A percentile compares a stretch with the other conserved stretches of the same genome.
Evolutionary conservation across 179 eudicot genomes (phyloP).

Genomic region (Actinidia polygama): DNA sequence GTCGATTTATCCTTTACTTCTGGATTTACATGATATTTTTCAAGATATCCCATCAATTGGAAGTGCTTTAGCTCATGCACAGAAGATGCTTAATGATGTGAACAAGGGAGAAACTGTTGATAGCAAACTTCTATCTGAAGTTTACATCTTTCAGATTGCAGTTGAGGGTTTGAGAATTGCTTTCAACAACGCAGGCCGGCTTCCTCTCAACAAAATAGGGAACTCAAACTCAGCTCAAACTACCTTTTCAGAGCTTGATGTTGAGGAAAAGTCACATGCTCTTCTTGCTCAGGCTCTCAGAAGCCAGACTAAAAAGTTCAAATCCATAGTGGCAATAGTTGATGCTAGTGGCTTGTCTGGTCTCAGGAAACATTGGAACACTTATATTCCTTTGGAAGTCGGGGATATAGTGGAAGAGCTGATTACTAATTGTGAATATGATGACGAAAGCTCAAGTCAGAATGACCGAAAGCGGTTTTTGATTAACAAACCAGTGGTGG

Average conservation of each 20-base stretch:
- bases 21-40: conserved; percentile 76
- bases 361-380: conserved; percentile 78
- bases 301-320: conserved; percentile 68
- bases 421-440: conserved; percentile 46
- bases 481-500: conserved; percentile 75
- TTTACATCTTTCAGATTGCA: conserved; percentile 78
- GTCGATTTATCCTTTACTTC: conserved; percentile 71
- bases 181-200: conserved; percentile 65
- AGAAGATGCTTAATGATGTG: conserved; percentile 79
- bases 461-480: conserved; percentile 53
- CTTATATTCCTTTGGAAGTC: conserved; percentile 60
- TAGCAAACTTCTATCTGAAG: conserved; percentile 60
- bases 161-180: conserved; percentile 93
- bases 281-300: conserved; percentile 84
- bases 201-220: conserved; percentile 48
- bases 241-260: conserved; percentile 63
- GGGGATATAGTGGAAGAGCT: conserved; percentile 57
- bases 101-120: conserved; percentile 62
- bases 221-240: conserved; percentile 24
- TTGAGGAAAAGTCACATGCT: conserved; percentile 77
- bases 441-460: conserved; percentile 32
- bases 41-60: conserved; percentile 76
- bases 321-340: conserved; percentile 74
- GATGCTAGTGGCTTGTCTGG: conserved; percentile 86
- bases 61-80: conserved; percentile 76